Conservation (phyloP, 2,329 filamentous ascomycete genomes). For the Ophiobolus disseminans region DNA sequence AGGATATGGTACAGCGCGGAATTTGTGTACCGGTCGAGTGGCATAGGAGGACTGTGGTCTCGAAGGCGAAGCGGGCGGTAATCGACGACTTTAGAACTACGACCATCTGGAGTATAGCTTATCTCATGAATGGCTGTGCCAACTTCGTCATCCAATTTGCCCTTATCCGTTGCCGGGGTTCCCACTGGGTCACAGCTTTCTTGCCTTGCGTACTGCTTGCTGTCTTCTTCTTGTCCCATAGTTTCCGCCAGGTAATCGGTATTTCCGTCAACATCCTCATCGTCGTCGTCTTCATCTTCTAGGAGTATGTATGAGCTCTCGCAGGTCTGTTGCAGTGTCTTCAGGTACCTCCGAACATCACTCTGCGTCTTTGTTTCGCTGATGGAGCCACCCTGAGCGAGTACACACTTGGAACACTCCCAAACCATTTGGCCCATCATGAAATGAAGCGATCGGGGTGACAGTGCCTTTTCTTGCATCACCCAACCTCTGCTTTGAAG, state of each 20-base stretch:
- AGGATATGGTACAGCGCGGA: background rate
- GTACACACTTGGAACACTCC: conserved; percentile 1
- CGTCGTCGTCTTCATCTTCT: background rate
- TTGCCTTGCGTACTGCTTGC: too few relatives aligned
- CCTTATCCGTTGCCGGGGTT: too few relatives aligned
- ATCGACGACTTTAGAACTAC: too few relatives aligned
- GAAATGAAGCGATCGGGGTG: conserved; percentile 8
- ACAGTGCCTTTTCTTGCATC: conserved; percentile 10
- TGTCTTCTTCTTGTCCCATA: background rate
- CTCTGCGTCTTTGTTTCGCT: too few relatives aligned
- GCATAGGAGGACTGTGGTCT: background rate
- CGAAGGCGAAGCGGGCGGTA: too few relatives aligned
- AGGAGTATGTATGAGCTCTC: background rate
- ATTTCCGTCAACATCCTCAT: too few relatives aligned
- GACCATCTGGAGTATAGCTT: too few relatives aligned
- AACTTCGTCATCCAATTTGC: too few relatives aligned
- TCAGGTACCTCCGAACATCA: too few relatives aligned
- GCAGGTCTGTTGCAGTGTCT: background rate
- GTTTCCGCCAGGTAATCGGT: too few relatives aligned
- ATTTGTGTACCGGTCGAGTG: background rate
- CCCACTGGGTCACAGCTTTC: too few relatives aligned
- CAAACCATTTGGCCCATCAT: conserved; percentile 6
- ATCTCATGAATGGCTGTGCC: too few relatives aligned
- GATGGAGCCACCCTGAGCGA: background rate
- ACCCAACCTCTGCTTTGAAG: conserved; percentile 14